A percentile compares a stretch with the other conserved stretches of the same genome.
Conservation (phyloP, 208 protist species). For the Acanthamoeba lenticulata region DNA sequence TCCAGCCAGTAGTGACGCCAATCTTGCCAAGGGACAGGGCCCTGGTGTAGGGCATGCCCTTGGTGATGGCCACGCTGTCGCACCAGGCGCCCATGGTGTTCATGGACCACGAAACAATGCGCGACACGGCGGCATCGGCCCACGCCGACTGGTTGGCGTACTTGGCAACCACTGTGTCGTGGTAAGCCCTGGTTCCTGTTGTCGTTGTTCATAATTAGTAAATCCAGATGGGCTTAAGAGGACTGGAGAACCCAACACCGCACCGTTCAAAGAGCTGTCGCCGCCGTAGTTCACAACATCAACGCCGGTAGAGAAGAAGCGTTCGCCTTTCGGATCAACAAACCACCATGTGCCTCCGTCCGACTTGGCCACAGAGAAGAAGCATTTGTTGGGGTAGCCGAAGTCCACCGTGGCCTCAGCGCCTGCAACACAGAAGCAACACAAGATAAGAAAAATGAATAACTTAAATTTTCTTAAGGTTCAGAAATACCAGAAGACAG, state of each 20-base stretch:
- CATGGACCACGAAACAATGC: background rate
- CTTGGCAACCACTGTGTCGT: background rate
- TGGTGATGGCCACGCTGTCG: background rate
- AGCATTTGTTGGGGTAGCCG: background rate
- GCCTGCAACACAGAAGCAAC: background rate
- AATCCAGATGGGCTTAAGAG: too few relatives aligned
- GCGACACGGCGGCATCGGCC: background rate
- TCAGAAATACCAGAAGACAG: too few relatives aligned
- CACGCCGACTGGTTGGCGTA: background rate
- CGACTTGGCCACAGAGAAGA: slow-evolving; percentile 14
- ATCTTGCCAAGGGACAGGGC: background rate
- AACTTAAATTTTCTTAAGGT: too few relatives aligned
- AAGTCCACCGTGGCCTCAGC: background rate
- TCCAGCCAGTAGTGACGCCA: background rate
- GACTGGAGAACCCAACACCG: background rate
- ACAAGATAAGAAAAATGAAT: too few relatives aligned
- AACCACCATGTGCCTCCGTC: background rate
- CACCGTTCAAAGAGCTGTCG: background rate
- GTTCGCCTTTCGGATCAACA: background rate
- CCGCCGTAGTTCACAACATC: background rate
- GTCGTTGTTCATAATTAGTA: too few relatives aligned
- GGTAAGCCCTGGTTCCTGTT: background rate
- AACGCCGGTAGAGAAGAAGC: background rate
- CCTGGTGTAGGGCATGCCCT: slow-evolving; percentile 3
- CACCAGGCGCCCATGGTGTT: slow-evolving; percentile 1